phyloP scores from a whole-genome alignment of 2,329 filamentous ascomycete species.

The Sporothrix euskadiensis region DNA sequence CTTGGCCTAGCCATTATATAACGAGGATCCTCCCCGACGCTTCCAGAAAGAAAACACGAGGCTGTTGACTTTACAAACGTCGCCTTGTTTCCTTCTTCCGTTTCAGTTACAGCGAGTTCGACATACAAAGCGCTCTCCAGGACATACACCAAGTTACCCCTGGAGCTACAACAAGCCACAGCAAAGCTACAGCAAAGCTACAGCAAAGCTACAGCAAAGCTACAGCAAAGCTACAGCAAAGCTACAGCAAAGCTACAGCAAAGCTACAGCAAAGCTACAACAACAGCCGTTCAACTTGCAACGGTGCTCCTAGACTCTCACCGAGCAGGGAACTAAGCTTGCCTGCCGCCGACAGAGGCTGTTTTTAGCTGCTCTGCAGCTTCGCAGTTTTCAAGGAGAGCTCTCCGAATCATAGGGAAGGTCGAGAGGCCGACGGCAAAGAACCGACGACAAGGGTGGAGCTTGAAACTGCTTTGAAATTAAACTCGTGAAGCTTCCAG shows the following conservation, averaged over 20 bases:
- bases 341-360: neutral
- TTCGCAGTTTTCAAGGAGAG: neutral
- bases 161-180: neutral
- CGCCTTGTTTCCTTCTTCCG: neutral
- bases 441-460: neutral
- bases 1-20: neutral
- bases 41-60: neutral
- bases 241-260: neutral
- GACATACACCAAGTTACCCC: neutral
- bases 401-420: constrained; percentile 14
- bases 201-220: neutral
- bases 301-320: neutral
- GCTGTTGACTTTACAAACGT: neutral
- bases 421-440: constrained; percentile 21
- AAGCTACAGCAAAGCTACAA: neutral
- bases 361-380: constrained; percentile 19
- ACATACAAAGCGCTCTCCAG: no score
- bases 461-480: constrained; percentile 10
- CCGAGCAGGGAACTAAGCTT: neutral
- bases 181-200: neutral
- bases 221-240: neutral
- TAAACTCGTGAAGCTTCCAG: constrained; percentile 5
- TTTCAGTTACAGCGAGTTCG: neutral
- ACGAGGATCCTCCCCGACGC: neutral
- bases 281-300: neutral